phyloP scores from a whole-genome alignment of 768 basidiomycete species.

The Termitomyces sp. region DNA sequence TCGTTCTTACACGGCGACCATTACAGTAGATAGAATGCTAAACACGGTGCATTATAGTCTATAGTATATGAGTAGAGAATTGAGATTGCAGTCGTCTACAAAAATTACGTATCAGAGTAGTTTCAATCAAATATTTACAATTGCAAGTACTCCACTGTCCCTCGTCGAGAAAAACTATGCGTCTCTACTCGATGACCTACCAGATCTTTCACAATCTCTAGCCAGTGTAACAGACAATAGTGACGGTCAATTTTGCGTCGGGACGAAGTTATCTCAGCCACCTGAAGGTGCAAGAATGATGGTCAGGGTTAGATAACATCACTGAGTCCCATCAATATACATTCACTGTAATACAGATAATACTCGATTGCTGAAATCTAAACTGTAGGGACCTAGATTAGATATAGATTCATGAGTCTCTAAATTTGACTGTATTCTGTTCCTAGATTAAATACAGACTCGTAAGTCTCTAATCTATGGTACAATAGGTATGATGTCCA shows the following conservation, averaged over 20 bases:
- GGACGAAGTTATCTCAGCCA: no score
- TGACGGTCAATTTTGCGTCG: background rate
- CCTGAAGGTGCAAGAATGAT: constrained; percentile 5
- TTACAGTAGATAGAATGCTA: background rate
- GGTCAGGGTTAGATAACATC: constrained; percentile 2
- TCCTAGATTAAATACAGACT: no score
- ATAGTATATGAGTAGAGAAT: background rate
- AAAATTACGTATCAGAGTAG: background rate
- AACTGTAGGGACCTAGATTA: no score
- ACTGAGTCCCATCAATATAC: background rate
- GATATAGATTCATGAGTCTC: no score
- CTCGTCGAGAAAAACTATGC: background rate
- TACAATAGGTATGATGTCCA: no score
- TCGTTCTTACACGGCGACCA: constrained; percentile 6
- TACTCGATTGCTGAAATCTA: background rate
- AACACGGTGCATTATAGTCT: background rate
- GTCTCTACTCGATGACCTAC: background rate
- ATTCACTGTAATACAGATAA: background rate
- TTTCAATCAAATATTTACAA: background rate
- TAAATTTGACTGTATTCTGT: no score
- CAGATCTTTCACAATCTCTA: background rate
- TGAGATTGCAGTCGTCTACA: background rate
- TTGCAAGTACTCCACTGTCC: background rate
- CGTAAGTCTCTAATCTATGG: no score
- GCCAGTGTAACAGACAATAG: background rate